These are phyloP conservation scores for Dothistroma pini DNA, from an alignment of 2,329 filamentous ascomycete genomes.

Conservation along the genomic window DNA sequence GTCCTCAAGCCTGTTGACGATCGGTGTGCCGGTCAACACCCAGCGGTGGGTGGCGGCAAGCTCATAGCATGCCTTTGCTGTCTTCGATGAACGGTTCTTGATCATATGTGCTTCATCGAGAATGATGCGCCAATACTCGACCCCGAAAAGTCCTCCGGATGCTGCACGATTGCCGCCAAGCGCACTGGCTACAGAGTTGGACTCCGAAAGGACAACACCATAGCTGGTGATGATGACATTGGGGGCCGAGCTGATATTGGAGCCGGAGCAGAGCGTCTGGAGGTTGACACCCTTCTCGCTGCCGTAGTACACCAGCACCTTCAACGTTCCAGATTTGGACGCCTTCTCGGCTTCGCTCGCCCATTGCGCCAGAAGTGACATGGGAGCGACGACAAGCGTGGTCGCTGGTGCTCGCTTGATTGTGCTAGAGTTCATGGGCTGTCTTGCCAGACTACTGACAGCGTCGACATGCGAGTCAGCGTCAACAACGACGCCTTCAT, in stretches of 20 bases:
- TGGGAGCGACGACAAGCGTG: slow-evolving; percentile 92
- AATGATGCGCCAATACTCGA: slow-evolving; percentile 93
- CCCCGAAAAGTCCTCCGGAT: slow-evolving; percentile 68
- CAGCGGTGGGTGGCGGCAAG: slow-evolving; percentile 81
- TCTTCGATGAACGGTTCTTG: slow-evolving; percentile 84
- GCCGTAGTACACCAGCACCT: slow-evolving; percentile 87
- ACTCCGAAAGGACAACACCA: slow-evolving; percentile 86
- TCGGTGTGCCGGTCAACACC: slow-evolving; percentile 91
- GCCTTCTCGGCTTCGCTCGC: slow-evolving; percentile 91
- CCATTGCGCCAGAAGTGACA: slow-evolving; percentile 96
- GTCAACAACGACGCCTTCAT: slow-evolving; percentile 27
- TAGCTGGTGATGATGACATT: slow-evolving; percentile 95
- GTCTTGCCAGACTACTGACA: slow-evolving; percentile 59
- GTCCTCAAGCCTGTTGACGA: slow-evolving; percentile 93
- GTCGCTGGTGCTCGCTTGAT: slow-evolving; percentile 75
- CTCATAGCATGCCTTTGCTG: slow-evolving; percentile 91
- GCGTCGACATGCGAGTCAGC: slow-evolving; percentile 34
- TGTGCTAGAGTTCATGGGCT: slow-evolving; percentile 55
- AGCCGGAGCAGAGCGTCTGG: slow-evolving; percentile 69
- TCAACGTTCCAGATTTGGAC: slow-evolving; percentile 77
- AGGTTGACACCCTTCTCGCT: slow-evolving; percentile 77
- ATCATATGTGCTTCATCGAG: slow-evolving; percentile 94
- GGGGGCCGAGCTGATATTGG: slow-evolving; percentile 71
- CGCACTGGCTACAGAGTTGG: slow-evolving; percentile 63
- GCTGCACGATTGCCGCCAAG: slow-evolving; percentile 58